Conservation (phyloP, 2,329 filamentous ascomycete genomes). For the Mariannaea sp. region DNA sequence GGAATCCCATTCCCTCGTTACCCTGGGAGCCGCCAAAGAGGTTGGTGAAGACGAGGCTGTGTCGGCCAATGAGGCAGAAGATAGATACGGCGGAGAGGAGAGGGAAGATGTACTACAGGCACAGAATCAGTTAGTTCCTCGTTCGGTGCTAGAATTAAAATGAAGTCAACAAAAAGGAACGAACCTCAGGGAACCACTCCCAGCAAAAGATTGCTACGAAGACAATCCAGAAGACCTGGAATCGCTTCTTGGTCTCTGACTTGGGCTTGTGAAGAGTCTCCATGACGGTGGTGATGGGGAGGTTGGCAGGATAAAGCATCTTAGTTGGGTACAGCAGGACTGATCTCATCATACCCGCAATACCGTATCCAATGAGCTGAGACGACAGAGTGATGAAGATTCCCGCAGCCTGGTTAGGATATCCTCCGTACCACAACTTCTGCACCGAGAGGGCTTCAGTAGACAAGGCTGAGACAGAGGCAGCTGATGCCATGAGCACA, state of each 20-base stretch:
- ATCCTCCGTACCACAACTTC: conserved; percentile 51
- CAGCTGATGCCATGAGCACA: conserved; percentile 50
- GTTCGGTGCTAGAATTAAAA: too few species aligned
- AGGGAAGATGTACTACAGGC: conserved; percentile 44
- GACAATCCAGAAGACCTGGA: conserved; percentile 48
- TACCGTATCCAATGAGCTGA: conserved; percentile 54
- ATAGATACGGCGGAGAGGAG: conserved; percentile 45
- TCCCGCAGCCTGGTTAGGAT: conserved; percentile 45
- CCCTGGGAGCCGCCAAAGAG: conserved; percentile 24
- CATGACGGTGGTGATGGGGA: conserved; percentile 39
- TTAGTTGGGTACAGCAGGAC: conserved; percentile 53
- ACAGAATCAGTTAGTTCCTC: too few species aligned
- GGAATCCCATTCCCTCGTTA: conserved; percentile 26
- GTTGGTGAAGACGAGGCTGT: conserved; percentile 25
- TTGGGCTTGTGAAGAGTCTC: conserved; percentile 38
- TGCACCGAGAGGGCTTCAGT: conserved; percentile 52
- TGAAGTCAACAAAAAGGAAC: not conserved
- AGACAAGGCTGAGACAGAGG: conserved; percentile 39
- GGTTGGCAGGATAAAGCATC: conserved; percentile 42
- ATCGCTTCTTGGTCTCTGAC: conserved; percentile 44
- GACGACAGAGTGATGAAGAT: conserved; percentile 54
- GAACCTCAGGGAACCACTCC: conserved; percentile 40
- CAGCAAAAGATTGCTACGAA: conserved; percentile 50
- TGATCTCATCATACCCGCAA: conserved; percentile 53
- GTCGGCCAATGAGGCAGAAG: conserved; percentile 19